Base-by-base conservation (phyloP, 345 rosid species). In the Citrus sp. region DNA sequence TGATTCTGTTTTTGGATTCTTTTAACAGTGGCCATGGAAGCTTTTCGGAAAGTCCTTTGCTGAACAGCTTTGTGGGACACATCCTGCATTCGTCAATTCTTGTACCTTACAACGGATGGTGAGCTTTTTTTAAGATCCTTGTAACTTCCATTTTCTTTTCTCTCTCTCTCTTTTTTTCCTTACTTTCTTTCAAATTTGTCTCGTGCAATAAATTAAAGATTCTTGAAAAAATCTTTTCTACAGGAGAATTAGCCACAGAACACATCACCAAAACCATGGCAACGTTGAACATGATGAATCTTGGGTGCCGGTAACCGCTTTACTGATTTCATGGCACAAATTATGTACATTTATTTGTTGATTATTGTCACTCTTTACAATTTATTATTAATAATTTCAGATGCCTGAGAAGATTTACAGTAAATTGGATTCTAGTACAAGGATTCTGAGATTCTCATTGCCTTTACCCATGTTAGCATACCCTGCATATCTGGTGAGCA, bases 101-200 rank as follows among this genome's bases (percentile, higher is more conserved):
- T 81, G 97, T 92, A n/a, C 97, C 94, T 80, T 92, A 88, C 84
- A 93, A 92, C 84, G 97, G 97, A 82, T 92, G 97, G 97, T 92
- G 75, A 69, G 87, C 81, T 25, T 5, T 73, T 73, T 16, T 9
- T 54, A 37, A 27, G 9, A 59, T 35, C 49, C 14, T 34, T 58
- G 4, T 7, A 54, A 56, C 0, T 12, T 30, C 32, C 12, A 64
- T 14, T 21, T 30, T 10, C 14, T 42, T 42, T 42, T 10, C 10
- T 37, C 38, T 37, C 7, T 37, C 9, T 37, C 2, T 35, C 0
- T 40, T 3, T 38, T 38, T 38, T 8, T 0, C 2, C 13, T 40
- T 46, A 3, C 18, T 46, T 46, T 3, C 51, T 32, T 32, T 28
- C 67, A 12, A 18, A 54, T 54, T 54, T 54, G 7, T 46, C 58